These are phyloP conservation scores for Debaryomyces tyrocola DNA, from an alignment of 805 yeast genomes.

Conservation along the genomic window DNA sequence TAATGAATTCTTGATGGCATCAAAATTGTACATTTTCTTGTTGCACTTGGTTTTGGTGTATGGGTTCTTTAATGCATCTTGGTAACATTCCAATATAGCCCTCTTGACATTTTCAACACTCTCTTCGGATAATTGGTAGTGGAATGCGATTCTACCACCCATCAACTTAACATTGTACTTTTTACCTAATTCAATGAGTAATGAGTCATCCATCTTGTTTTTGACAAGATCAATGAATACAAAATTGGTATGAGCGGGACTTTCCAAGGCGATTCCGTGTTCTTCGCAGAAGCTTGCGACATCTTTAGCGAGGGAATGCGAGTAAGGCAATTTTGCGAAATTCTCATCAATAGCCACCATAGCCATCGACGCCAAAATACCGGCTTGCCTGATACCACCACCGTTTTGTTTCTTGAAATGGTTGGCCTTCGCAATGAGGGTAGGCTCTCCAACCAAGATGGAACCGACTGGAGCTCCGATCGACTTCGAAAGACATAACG, in stretches of 20 bases:
- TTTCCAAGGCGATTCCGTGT: constrained; percentile 56
- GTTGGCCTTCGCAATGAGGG: constrained; percentile 65
- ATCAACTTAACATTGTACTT: constrained; percentile 62
- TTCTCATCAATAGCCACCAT: constrained; percentile 72
- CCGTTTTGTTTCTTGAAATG: constrained; percentile 91
- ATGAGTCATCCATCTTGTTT: constrained; percentile 56
- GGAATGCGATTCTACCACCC: constrained; percentile 50
- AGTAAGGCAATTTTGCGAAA: constrained; percentile 51
- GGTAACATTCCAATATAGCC: constrained; percentile 58
- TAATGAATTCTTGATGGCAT: constrained; percentile 10
- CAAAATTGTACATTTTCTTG: constrained; percentile 23
- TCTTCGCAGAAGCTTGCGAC: constrained; percentile 53
- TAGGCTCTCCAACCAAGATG: constrained; percentile 66
- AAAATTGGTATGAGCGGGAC: constrained; percentile 84
- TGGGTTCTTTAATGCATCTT: constrained; percentile 56
- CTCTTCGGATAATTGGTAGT: constrained; percentile 33
- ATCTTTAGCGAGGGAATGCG: constrained; percentile 54
- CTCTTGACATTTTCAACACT: constrained; percentile 35
- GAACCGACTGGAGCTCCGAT: constrained; percentile 95
- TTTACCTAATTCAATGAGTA: constrained; percentile 52
- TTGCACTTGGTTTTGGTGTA: constrained; percentile 19
- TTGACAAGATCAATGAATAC: constrained; percentile 65
- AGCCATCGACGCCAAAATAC: constrained; percentile 81
- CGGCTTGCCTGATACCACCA: constrained; percentile 91
- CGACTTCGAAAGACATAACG: constrained; percentile 85